Percentiles rank a stretch among this genome's conserved stretches.
Evolutionary conservation across 2,329 filamentous ascomycete species (phyloP).

Genomic region (Fusarium chaquense): DNA sequence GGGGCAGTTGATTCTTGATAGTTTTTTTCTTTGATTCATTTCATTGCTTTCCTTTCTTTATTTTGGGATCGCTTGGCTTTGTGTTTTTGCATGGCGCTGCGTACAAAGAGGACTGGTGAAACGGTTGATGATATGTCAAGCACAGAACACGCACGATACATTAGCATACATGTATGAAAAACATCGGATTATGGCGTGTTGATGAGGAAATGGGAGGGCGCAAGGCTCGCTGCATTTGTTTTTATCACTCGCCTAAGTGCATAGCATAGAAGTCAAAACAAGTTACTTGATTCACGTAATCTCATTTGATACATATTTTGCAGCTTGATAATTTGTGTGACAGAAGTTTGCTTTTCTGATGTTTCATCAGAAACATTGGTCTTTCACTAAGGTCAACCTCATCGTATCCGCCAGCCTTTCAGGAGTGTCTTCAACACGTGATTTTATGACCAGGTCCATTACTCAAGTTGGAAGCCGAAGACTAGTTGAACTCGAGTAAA

Average conservation of each 20-base stretch:
- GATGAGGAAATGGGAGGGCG: conserved; percentile 11
- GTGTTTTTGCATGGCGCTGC: conserved; percentile 44
- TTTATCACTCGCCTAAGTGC: conserved; percentile 11
- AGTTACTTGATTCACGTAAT: conserved; percentile 18
- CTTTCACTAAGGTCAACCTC: no score
- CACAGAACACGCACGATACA: conserved; percentile 35
- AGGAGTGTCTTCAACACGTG: no score
- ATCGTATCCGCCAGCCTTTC: no score
- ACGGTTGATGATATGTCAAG: conserved; percentile 31
- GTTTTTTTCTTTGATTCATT: conserved; percentile 1
- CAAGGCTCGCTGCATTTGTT: conserved; percentile 23
- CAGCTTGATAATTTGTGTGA: no score
- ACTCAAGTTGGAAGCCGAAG: no score
- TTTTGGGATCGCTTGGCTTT: conserved; percentile 18
- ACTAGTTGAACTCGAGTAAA: no score
- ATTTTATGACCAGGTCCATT: no score
- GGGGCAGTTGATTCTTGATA: conserved; percentile 1
- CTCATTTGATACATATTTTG: background rate
- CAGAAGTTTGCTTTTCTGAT: no score
- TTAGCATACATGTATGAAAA: conserved; percentile 35
- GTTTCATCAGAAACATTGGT: no score
- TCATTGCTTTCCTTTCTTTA: conserved; percentile 3
- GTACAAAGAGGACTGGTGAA: conserved; percentile 38
- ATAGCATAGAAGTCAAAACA: conserved; percentile 29
- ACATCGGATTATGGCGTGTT: conserved; percentile 16